Evolutionary conservation across 495 filamentous ascomycete genomes (phyloP).

Genomic region (Extremus antarcticus): DNA sequence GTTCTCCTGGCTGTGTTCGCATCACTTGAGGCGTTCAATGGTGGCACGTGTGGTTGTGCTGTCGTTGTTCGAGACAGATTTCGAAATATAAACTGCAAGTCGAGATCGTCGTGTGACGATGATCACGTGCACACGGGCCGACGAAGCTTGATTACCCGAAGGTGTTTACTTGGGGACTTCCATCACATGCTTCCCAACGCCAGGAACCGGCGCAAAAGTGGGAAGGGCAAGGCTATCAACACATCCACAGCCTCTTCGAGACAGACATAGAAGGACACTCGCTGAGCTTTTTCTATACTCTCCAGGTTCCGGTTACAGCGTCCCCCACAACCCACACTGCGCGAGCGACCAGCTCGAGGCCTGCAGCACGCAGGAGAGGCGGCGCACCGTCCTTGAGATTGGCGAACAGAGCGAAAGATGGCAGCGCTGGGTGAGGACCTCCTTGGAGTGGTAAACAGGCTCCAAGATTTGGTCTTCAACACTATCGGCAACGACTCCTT

Average conservation of each 20-base stretch:
- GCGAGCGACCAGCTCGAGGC: background rate
- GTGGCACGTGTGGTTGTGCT: background rate
- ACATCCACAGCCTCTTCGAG: too few species aligned
- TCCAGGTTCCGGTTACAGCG: too few species aligned
- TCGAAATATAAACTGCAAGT: too few species aligned
- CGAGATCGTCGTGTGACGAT: too few species aligned
- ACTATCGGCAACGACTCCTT: slow-evolving; percentile 98
- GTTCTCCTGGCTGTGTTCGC: too few species aligned
- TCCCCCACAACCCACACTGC: too few species aligned
- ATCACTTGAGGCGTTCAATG: background rate
- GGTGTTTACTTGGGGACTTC: background rate
- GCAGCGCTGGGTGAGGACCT: slow-evolving; percentile 80
- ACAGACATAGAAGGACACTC: too few species aligned
- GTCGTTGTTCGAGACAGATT: background rate
- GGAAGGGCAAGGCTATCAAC: too few species aligned
- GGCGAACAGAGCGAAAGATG: slow-evolving; percentile 32
- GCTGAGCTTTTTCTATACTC: too few species aligned
- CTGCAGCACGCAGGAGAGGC: too few species aligned
- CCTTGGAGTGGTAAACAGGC: slow-evolving; percentile 84
- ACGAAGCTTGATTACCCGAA: background rate
- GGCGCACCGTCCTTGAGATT: background rate
- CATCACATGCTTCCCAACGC: background rate
- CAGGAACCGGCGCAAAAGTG: background rate
- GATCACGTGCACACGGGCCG: background rate
- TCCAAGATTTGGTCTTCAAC: slow-evolving; percentile 98